Conservation (phyloP, 768 basidiomycete genomes). For the Hebeloma cylindrosporum region DNA sequence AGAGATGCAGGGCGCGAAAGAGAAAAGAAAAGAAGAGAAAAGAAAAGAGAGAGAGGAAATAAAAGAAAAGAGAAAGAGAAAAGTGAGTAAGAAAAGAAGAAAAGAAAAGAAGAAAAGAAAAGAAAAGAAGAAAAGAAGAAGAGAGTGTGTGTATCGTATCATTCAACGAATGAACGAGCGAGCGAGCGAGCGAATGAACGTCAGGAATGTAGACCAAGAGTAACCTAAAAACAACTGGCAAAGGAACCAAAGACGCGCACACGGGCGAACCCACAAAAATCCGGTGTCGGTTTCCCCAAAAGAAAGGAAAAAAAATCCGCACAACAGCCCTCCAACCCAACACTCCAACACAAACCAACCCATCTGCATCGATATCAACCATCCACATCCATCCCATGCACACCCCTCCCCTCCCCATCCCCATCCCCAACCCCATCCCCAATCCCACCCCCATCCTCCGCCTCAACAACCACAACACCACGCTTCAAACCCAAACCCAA, state of each 20-base stretch:
- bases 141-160: too few relatives aligned
- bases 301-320: background rate
- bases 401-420: conserved; percentile 9
- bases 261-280: background rate
- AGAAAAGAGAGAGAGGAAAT: background rate
- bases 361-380: conserved; percentile 15
- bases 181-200: background rate
- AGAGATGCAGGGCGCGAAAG: background rate
- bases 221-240: background rate
- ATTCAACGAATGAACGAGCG: too few relatives aligned
- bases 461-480: conserved; percentile 7
- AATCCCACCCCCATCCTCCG: conserved; percentile 6
- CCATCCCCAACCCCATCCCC: too few relatives aligned
- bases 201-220: background rate
- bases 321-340: too few relatives aligned
- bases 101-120: background rate
- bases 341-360: background rate
- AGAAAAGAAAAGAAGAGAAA: background rate
- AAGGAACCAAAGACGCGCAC: background rate
- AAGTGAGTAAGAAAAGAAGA: background rate
- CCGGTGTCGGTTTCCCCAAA: background rate
- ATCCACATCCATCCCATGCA: conserved; percentile 19
- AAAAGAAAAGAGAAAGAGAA: background rate
- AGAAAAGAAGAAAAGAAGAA: too few relatives aligned
- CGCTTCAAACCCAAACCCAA: too few relatives aligned